Base-by-base conservation (phyloP, 2,329 filamentous ascomycete genomes). In the Trematosphaeria pertusa region DNA sequence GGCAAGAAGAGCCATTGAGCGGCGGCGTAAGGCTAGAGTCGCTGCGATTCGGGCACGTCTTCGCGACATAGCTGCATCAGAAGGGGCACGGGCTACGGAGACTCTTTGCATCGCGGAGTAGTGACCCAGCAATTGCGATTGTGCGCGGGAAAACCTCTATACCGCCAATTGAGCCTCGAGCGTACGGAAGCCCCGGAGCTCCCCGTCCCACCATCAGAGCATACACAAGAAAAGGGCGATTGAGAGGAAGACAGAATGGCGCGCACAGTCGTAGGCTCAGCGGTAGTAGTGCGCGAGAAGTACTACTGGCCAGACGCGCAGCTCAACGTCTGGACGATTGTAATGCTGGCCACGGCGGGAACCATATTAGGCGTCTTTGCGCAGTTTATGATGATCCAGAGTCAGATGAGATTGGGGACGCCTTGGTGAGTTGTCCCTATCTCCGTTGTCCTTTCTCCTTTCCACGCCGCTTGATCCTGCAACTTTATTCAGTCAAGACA, bases 301-400 rank as follows among this genome's bases (percentile, higher is more conserved):
- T 86, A 86, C 73, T 81, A 79, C 72, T 87, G 84, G 84, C 84
- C 84, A 2, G 83, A 86, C 67, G 74, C 81, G 37, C 83, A 86
- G 60, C 76, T 87, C 55, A 86, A 86, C 61, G 70, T 85, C 60
- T 87, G 84, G 84, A 80, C 83, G 42, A 79, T 86, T 57, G 74
- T 85, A 56, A 84, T 86, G 65, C 74, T 86, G 12, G 79, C 77
- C 1, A 78, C 80, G 2, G 81, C 81, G 9, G 77, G 80, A 19
- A 78, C 79, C 41, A 78, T 84, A 43, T 71, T 86, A 2, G 84
- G 84, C 6, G 77, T 87, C 33, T 85, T 82, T 60, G 78, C 81
- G 14, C 78, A 79, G 68, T 85, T 87, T 58, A 80, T 86, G 66
- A 58, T 71, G 2, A 79, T 84, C 17, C 84, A 87, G 67, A 72